These are phyloP conservation scores for Coemansia sp. DNA, from an alignment of 192 early-diverging fungal species.

Conservation along the genomic window DNA sequence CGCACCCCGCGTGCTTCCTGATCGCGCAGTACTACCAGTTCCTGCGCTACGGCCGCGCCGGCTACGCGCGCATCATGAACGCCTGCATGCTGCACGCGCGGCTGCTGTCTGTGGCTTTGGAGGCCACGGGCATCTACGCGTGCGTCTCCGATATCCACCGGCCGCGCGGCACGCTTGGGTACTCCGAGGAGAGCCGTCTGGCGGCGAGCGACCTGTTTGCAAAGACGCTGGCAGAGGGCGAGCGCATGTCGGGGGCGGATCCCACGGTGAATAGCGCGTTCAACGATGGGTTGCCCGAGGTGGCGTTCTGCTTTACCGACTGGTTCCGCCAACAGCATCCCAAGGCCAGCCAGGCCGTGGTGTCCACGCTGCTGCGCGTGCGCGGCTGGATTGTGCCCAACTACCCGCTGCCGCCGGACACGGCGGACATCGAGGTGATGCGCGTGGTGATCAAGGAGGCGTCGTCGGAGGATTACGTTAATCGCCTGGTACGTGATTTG, in stretches of 20 bases:
- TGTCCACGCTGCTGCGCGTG: slow-evolving; percentile 59
- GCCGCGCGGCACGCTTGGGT: slow-evolving; percentile 47
- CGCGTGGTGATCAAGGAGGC: slow-evolving; percentile 69
- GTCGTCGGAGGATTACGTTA: slow-evolving; percentile 54
- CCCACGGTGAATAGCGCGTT: slow-evolving; percentile 26
- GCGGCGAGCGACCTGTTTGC: slow-evolving; percentile 28
- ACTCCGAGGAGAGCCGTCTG: slow-evolving; percentile 27
- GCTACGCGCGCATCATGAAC: slow-evolving; percentile 68
- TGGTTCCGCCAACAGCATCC: slow-evolving; percentile 54
- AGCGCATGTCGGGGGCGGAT: slow-evolving; percentile 18
- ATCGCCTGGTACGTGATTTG: slow-evolving; percentile 51
- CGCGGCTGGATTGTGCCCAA: slow-evolving; percentile 77
- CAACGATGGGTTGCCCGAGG: slow-evolving; percentile 60
- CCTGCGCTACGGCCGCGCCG: slow-evolving; percentile 64
- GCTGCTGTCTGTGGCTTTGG: slow-evolving; percentile 54
- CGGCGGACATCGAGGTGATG: slow-evolving; percentile 53
- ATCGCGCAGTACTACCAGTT: slow-evolving; percentile 86
- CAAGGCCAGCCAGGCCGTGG: slow-evolving; percentile 58
- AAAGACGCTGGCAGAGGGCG: not conserved
- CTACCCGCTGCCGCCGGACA: slow-evolving; percentile 63
- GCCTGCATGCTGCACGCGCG: slow-evolving; percentile 58
- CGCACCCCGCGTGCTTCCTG: slow-evolving; percentile 66
- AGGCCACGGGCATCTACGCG: slow-evolving; percentile 59
- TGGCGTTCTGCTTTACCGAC: slow-evolving; percentile 62
- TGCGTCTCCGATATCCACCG: slow-evolving; percentile 66